Percentiles rank a stretch among this genome's conserved stretches.
Evolutionary conservation across 495 filamentous ascomycete species (phyloP).

Genomic region (Cercophora newfieldiana): DNA sequence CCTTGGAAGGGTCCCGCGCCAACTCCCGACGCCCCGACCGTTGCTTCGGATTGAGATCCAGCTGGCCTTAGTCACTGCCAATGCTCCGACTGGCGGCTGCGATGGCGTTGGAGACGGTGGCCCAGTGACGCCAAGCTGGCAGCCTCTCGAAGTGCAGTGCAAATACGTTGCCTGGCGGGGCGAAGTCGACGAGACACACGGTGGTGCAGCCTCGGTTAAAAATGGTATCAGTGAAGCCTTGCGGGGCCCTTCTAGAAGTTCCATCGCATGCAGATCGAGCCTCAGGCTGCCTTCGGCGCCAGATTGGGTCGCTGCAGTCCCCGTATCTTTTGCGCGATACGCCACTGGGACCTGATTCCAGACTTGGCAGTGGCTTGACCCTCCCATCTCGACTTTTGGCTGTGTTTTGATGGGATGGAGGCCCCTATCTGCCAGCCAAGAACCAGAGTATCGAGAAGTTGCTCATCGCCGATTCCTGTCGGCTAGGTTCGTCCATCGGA

Average conservation of each 20-base stretch:
- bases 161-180: background rate
- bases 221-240: background rate
- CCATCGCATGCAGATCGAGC: background rate
- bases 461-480: background rate
- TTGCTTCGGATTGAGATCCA: background rate
- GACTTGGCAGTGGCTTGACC: background rate
- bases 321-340: background rate
- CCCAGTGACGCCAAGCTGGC: background rate
- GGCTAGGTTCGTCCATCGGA: background rate
- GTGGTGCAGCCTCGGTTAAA: background rate
- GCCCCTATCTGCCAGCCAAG: background rate
- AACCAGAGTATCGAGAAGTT: background rate
- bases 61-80: slow-evolving; percentile 5
- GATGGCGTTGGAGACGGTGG: background rate
- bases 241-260: background rate
- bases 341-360: background rate
- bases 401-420: background rate
- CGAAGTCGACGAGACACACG: background rate
- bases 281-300: background rate
- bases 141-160: background rate
- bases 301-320: background rate
- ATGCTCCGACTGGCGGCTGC: background rate
- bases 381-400: background rate
- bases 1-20: background rate
- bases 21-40: background rate